Evolutionary conservation across 2,329 filamentous ascomycete genomes (phyloP).

Genomic region (Thielaviopsis ethacetica): DNA sequence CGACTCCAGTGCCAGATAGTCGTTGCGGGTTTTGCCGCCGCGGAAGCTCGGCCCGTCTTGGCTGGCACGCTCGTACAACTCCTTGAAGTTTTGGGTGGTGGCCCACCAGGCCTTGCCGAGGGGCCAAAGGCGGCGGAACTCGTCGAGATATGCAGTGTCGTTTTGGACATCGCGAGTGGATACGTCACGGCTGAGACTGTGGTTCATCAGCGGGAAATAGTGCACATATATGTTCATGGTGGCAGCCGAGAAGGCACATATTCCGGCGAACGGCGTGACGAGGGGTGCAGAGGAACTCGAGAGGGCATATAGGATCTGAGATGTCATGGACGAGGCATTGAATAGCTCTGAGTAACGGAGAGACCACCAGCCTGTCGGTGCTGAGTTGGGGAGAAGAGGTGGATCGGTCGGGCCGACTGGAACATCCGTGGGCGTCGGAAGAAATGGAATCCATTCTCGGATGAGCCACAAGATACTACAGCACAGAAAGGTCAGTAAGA

Average conservation of each 20-base stretch:
- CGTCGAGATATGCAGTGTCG: neutral
- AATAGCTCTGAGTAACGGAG: slow-evolving; percentile 23
- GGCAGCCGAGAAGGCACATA: slow-evolving; percentile 29
- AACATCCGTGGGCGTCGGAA: slow-evolving; percentile 20
- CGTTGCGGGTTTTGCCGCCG: slow-evolving; percentile 5
- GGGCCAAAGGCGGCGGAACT: neutral
- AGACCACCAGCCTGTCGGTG: slow-evolving; percentile 25
- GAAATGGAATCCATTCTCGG: slow-evolving; percentile 28
- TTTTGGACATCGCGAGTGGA: neutral
- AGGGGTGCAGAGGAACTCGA: slow-evolving; percentile 12
- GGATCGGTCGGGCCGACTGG: slow-evolving; percentile 25
- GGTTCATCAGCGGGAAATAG: slow-evolving; percentile 26
- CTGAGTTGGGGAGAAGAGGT: slow-evolving; percentile 22
- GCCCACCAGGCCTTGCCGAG: slow-evolving; percentile 6
- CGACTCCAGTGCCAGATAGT: slow-evolving; percentile 6
- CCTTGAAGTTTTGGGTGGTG: neutral
- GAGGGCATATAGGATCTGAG: slow-evolving; percentile 1
- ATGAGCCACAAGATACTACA: slow-evolving; percentile 25
- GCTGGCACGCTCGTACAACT: slow-evolving; percentile 2
- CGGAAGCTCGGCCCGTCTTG: slow-evolving; percentile 2
- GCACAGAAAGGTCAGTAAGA: neutral
- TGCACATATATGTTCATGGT: slow-evolving; percentile 26
- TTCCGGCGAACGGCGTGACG: slow-evolving; percentile 26
- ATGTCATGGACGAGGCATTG: slow-evolving; percentile 13
- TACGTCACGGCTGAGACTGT: slow-evolving; percentile 16